Conservation (phyloP, 306 rosid genomes). For the Acacia crassicarpa region DNA sequence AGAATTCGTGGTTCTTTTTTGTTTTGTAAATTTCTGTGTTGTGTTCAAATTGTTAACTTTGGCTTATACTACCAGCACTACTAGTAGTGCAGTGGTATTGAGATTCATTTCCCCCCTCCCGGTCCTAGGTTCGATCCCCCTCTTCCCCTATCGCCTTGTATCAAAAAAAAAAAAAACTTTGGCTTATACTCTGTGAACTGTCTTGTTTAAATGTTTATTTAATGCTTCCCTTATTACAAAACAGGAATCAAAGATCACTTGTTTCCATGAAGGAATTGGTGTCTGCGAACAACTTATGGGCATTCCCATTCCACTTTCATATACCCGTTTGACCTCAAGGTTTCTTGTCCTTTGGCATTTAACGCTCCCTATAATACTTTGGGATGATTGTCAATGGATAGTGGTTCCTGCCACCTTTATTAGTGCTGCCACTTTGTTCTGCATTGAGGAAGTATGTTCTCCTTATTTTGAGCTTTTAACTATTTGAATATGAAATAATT, state of each 20-base stretch:
- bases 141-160: no score
- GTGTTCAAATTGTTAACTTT: neutral
- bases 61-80: neutral
- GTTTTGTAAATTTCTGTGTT: neutral
- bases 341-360: slow-evolving; percentile 89
- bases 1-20: neutral
- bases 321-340: slow-evolving; percentile 93
- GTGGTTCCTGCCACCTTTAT: slow-evolving; percentile 92
- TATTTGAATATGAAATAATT: slow-evolving; percentile 8
- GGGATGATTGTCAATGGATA: slow-evolving; percentile 97
- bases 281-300: slow-evolving; percentile 85
- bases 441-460: slow-evolving; percentile 84
- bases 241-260: slow-evolving; percentile 74
- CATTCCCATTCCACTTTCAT: slow-evolving; percentile 89
- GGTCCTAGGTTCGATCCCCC: no score
- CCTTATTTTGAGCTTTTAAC: slow-evolving; percentile 3
- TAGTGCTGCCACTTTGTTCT: slow-evolving; percentile 92
- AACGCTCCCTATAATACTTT: slow-evolving; percentile 87
- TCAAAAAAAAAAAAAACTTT: no score
- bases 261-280: slow-evolving; percentile 90
- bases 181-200: neutral
- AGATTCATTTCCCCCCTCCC: no score
- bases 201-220: neutral
- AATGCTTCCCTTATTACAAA: slow-evolving; percentile 22
- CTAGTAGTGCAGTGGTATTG: no score